These are phyloP conservation scores for Bidens hawaiensis DNA, from an alignment of 140 eudicot species.

Conservation along the genomic window DNA sequence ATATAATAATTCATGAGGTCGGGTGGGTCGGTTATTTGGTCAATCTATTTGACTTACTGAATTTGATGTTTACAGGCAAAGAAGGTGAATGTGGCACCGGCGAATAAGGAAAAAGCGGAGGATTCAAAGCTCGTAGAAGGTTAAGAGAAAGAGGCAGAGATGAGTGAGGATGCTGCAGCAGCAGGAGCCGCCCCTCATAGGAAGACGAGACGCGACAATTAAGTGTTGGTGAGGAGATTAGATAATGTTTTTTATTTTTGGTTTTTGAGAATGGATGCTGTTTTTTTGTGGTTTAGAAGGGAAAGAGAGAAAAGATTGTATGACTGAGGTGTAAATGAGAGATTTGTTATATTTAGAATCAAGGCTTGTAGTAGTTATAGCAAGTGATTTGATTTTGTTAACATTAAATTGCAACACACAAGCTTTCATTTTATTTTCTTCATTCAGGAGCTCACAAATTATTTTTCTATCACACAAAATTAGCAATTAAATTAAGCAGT, in stretches of 20 bases:
- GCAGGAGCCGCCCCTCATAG: constrained; percentile 35
- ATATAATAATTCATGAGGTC: too few species aligned
- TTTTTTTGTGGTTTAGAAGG: constrained; percentile 17
- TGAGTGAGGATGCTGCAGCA: constrained; percentile 19
- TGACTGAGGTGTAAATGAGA: constrained; percentile 47
- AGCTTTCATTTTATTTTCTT: not conserved
- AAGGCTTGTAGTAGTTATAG: constrained; percentile 12
- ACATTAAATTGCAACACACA: not conserved
- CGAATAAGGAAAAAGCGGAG: constrained; percentile 45
- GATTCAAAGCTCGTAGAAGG: constrained; percentile 24
- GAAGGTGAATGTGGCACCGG: constrained; percentile 28
- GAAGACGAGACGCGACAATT: constrained; percentile 75
- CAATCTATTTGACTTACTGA: not conserved
- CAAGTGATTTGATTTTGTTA: not conserved
- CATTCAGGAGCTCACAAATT: too few species aligned
- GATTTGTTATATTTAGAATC: constrained; percentile 28
- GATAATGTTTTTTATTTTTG: constrained; percentile 16
- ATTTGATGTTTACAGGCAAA: constrained; percentile 23
- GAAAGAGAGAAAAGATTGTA: constrained; percentile 19
- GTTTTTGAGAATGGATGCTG: constrained; percentile 18
- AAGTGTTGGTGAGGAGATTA: constrained; percentile 5
- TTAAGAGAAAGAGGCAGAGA: constrained; percentile 31
- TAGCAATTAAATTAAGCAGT: too few species aligned
- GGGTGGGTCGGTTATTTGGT: not conserved
- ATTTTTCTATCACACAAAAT: too few species aligned